These are phyloP conservation scores for Priceomyces fermenticarens DNA, from an alignment of 805 yeast genomes.

Conservation along the genomic window DNA sequence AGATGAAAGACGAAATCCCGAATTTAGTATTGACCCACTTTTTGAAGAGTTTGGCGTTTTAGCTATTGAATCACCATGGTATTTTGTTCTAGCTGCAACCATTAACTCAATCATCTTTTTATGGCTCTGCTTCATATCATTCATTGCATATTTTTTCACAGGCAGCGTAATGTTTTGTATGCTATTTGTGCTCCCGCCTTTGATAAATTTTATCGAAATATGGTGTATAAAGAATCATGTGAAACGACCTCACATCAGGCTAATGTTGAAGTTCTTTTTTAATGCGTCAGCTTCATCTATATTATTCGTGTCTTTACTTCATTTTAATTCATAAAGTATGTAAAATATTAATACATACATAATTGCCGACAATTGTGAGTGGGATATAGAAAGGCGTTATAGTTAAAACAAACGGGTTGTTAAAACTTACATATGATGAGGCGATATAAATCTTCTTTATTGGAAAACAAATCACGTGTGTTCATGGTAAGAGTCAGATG, in stretches of 20 bases:
- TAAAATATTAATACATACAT: not conserved
- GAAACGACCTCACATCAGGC: not conserved
- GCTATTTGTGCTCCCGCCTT: not conserved
- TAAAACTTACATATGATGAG: too few species aligned
- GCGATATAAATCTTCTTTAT: too few species aligned
- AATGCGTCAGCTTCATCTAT: not conserved
- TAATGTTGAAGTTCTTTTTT: conserved; percentile 1
- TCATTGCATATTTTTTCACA: conserved; percentile 1
- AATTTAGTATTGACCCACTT: conserved; percentile 5
- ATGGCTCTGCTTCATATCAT: conserved; percentile 1
- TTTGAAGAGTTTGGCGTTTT: conserved; percentile 2
- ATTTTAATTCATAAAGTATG: not conserved
- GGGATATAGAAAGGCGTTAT: too few species aligned
- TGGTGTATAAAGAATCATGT: not conserved
- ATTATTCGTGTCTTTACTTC: not conserved
- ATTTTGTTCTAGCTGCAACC: not conserved
- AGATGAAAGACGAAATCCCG: not conserved
- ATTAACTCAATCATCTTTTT: not conserved
- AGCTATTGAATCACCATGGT: not conserved
- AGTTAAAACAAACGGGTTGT: too few species aligned
- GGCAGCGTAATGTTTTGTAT: not conserved
- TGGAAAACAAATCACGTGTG: too few species aligned
- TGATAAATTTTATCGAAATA: not conserved
- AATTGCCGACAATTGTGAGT: not conserved
- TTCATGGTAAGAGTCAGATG: too few species aligned